A percentile compares a stretch with the other conserved stretches of the same genome.
Evolutionary conservation across 2,329 filamentous ascomycete species (phyloP).

Genomic region (Penicillium rolfsii): DNA sequence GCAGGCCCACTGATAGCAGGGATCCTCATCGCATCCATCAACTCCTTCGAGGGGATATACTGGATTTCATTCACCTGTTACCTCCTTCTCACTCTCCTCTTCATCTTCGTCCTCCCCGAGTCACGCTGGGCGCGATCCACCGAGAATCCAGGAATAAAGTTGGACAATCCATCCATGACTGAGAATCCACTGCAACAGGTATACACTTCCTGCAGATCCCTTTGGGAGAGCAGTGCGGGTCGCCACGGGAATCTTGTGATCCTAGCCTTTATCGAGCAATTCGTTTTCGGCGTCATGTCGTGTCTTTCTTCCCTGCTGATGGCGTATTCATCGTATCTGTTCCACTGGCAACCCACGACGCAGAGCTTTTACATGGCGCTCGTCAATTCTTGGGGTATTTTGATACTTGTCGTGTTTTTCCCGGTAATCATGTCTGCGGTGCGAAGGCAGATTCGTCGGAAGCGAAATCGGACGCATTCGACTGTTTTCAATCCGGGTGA

Average conservation of each 20-base stretch:
- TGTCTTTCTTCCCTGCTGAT: not conserved
- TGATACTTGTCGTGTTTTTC: not conserved
- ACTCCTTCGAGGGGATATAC: not conserved
- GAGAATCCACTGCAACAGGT: not conserved
- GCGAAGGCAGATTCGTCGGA: not conserved
- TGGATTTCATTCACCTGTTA: not conserved
- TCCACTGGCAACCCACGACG: conserved; percentile 3
- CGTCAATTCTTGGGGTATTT: conserved; percentile 2
- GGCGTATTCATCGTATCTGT: not conserved
- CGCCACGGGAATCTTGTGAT: conserved; percentile 3
- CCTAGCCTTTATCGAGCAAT: not conserved
- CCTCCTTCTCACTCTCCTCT: not conserved
- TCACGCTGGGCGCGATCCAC: not conserved
- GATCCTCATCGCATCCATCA: not conserved
- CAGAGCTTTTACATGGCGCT: conserved; percentile 5
- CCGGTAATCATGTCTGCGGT: conserved; percentile 1
- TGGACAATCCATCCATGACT: not conserved
- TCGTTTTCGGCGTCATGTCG: not conserved
- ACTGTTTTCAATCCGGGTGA: not conserved
- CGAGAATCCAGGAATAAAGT: not conserved
- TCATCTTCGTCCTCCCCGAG: conserved; percentile 4
- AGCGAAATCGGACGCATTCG: not conserved
- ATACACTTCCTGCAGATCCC: not conserved
- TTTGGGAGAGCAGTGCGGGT: not conserved
- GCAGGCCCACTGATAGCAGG: not conserved